These are phyloP conservation scores for Fusarium lateritium DNA, from an alignment of 2,329 filamentous ascomycete genomes.

Conservation along the genomic window DNA sequence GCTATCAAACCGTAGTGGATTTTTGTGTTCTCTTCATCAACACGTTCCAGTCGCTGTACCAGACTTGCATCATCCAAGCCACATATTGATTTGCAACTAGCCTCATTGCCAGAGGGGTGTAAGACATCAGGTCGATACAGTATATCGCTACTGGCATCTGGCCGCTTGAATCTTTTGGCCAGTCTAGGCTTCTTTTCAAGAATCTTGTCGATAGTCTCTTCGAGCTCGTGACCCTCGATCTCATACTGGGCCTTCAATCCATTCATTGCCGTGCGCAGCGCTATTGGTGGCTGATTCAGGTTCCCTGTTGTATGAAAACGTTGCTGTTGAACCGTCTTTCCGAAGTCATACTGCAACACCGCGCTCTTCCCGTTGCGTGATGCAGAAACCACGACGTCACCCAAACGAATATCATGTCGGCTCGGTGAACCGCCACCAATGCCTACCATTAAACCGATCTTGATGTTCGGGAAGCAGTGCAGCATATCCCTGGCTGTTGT, in stretches of 20 bases:
- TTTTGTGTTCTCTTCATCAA: background rate
- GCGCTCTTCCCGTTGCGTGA: background rate
- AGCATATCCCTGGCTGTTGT: too few species aligned
- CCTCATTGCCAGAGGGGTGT: background rate
- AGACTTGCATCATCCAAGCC: background rate
- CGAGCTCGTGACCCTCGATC: background rate
- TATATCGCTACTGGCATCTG: background rate
- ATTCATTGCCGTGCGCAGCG: background rate
- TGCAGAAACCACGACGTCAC: background rate
- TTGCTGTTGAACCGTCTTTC: background rate
- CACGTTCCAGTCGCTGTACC: background rate
- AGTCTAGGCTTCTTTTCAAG: background rate
- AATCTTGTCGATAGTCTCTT: background rate
- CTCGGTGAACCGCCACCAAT: background rate
- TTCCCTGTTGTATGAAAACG: background rate
- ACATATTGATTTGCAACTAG: background rate
- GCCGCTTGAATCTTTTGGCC: background rate
- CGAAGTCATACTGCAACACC: background rate
- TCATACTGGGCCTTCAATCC: background rate
- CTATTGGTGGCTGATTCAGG: background rate
- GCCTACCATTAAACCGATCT: background rate
- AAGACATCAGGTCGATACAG: background rate
- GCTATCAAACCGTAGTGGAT: conserved; percentile 44
- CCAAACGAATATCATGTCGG: background rate
- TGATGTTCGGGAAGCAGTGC: background rate